Evolutionary conservation across 257 asterid species (phyloP).

Genomic region (Plantago ovata): DNA sequence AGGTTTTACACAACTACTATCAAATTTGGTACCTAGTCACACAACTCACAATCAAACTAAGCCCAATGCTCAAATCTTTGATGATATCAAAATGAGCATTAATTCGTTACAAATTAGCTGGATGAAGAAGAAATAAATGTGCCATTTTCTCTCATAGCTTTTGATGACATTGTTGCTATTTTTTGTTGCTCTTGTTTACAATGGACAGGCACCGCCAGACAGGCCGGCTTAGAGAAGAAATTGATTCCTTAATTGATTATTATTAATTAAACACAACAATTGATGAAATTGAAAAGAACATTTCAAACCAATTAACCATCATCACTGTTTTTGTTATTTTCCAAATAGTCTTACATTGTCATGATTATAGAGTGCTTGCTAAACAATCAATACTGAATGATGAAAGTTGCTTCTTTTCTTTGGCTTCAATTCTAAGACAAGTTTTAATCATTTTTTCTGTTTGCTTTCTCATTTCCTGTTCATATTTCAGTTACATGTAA

Average conservation of each 20-base stretch:
- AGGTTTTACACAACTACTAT: too few relatives aligned
- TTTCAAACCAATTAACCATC: neutral
- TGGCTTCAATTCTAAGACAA: slow-evolving; percentile 10
- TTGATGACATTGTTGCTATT: too few relatives aligned
- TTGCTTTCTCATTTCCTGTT: too few relatives aligned
- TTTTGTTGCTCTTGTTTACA: slow-evolving; percentile 5
- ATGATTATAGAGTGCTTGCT: slow-evolving; percentile 1
- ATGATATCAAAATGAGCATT: too few relatives aligned
- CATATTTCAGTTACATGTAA: neutral
- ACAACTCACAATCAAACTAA: too few relatives aligned
- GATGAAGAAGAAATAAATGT: too few relatives aligned
- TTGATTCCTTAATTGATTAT: neutral
- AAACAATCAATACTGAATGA: slow-evolving; percentile 7
- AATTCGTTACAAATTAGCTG: too few relatives aligned
- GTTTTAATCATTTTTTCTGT: too few relatives aligned
- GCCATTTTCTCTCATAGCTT: neutral
- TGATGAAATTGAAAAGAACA: neutral
- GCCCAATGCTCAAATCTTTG: too few relatives aligned
- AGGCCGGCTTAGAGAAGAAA: slow-evolving; percentile 4
- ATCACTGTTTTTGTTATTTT: neutral
- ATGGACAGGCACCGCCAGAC: too few relatives aligned
- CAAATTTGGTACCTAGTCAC: too few relatives aligned
- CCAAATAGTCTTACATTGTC: neutral
- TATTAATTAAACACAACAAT: neutral
- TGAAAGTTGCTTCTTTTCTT: slow-evolving; percentile 6